phyloP scores from a whole-genome alignment of 768 basidiomycete species.

The Polyporus arcularius region DNA sequence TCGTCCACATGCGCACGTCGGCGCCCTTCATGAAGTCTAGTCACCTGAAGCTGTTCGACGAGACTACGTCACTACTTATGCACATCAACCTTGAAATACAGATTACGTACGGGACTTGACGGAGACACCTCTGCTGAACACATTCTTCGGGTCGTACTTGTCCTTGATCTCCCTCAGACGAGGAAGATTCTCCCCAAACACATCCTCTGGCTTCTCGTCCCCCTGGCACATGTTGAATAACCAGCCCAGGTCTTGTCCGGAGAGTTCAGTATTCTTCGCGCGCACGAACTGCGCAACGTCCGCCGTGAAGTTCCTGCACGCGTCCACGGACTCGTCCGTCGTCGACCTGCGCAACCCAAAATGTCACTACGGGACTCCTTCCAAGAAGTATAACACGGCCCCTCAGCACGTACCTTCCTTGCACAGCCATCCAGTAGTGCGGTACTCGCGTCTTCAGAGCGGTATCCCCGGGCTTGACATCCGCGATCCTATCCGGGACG shows the following conservation, averaged over 20 bases:
- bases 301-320: slow-evolving; percentile 7
- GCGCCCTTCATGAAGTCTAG: too few species aligned
- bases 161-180: slow-evolving; percentile 30
- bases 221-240: slow-evolving; percentile 26
- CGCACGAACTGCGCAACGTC: slow-evolving; percentile 11
- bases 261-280: slow-evolving; percentile 20
- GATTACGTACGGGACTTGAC: slow-evolving; percentile 26
- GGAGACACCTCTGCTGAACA: slow-evolving; percentile 29
- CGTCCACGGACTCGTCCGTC: slow-evolving; percentile 13
- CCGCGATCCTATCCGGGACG: slow-evolving; percentile 9
- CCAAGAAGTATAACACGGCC: background rate
- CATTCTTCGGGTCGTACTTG: slow-evolving; percentile 34
- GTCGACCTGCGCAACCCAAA: slow-evolving; percentile 6
- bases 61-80: too few species aligned
- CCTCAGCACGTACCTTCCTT: slow-evolving; percentile 16
- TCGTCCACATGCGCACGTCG: too few species aligned
- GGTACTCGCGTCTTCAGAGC: slow-evolving; percentile 17
- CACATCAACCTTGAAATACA: too few species aligned
- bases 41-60: too few species aligned
- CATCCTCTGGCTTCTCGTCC: slow-evolving; percentile 28
- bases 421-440: slow-evolving; percentile 25
- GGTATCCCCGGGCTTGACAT: slow-evolving; percentile 7
- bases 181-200: slow-evolving; percentile 30
- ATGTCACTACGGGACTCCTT: background rate
- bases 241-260: slow-evolving; percentile 19